phyloP scores from a whole-genome alignment of 106 monocot species.

The Dendrobium nobile region DNA sequence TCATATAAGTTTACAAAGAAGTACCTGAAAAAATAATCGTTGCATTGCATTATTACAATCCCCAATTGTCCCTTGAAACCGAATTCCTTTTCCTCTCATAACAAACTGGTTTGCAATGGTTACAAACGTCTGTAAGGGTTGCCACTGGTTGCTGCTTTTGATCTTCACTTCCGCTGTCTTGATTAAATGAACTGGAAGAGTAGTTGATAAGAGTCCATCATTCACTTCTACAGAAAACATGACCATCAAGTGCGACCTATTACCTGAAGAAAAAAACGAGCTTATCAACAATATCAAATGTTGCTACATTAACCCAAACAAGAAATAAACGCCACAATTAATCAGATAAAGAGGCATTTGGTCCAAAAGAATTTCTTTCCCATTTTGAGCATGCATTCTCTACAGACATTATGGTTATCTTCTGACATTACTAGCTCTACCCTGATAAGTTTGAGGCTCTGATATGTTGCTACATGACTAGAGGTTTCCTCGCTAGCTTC shows the following conservation, averaged over 20 bases:
- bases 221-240: constrained; percentile 68
- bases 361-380: too few species aligned
- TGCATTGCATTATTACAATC: constrained; percentile 83
- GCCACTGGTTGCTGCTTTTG: constrained; percentile 55
- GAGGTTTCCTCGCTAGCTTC: too few species aligned
- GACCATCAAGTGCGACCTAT: constrained; percentile 52
- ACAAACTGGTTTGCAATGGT: constrained; percentile 73
- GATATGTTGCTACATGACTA: too few species aligned
- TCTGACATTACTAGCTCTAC: too few species aligned
- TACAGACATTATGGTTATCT: too few species aligned
- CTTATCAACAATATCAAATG: background rate
- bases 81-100: constrained; percentile 68
- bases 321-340: background rate
- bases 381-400: too few species aligned
- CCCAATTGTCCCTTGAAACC: constrained; percentile 58
- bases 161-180: constrained; percentile 57
- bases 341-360: background rate
- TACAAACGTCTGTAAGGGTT: constrained; percentile 81
- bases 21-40: constrained; percentile 54
- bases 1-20: background rate
- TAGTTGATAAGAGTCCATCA: constrained; percentile 51
- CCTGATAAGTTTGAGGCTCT: too few species aligned
- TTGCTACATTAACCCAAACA: background rate
- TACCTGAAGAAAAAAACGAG: constrained; percentile 31
- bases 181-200: constrained; percentile 54